A percentile compares a stretch with the other conserved stretches of the same genome.
Evolutionary conservation across 352 stramenopile species (phyloP).

Genomic region (Halophytophthora polymorphica): DNA sequence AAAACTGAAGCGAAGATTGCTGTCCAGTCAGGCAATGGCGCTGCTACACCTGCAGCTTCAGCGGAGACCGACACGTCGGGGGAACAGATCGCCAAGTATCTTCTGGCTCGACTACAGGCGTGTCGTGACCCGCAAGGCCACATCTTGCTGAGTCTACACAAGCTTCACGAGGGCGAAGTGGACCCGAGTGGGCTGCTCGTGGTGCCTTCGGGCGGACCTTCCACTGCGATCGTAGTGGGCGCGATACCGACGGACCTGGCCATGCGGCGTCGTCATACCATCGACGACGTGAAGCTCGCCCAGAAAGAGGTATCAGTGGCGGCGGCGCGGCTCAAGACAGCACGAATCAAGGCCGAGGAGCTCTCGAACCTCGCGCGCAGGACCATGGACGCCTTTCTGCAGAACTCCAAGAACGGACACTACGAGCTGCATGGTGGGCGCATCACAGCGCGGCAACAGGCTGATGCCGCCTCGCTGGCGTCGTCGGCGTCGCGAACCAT

Average conservation of each 20-base stretch:
- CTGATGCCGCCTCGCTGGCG: constrained; percentile 13
- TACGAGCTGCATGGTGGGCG: constrained; percentile 1
- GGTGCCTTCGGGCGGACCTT: neutral
- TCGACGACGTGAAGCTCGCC: constrained; percentile 73
- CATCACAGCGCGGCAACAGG: constrained; percentile 9
- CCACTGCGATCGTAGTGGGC: constrained; percentile 1
- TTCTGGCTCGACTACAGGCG: constrained; percentile 69
- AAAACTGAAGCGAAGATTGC: constrained; percentile 5
- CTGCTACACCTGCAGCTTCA: too few species aligned
- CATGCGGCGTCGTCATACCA: constrained; percentile 71
- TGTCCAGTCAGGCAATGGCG: too few species aligned
- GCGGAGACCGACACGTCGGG: constrained; percentile 17
- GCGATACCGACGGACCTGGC: constrained; percentile 45
- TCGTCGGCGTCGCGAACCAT: constrained; percentile 24
- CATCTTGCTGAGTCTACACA: constrained; percentile 61
- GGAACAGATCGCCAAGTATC: constrained; percentile 62
- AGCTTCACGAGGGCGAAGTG: constrained; percentile 61
- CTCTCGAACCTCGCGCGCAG: constrained; percentile 70
- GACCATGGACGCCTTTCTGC: constrained; percentile 63
- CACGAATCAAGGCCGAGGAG: constrained; percentile 65
- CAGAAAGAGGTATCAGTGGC: constrained; percentile 71
- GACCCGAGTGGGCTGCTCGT: constrained; percentile 49
- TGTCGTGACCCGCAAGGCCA: constrained; percentile 38
- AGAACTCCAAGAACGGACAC: constrained; percentile 11
- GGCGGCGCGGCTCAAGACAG: constrained; percentile 69